A percentile compares a stretch with the other conserved stretches of the same genome.
These are phyloP conservation scores for Massariosphaeria phaeospora DNA, from an alignment of 495 filamentous ascomycete genomes.

Conservation along the genomic window DNA sequence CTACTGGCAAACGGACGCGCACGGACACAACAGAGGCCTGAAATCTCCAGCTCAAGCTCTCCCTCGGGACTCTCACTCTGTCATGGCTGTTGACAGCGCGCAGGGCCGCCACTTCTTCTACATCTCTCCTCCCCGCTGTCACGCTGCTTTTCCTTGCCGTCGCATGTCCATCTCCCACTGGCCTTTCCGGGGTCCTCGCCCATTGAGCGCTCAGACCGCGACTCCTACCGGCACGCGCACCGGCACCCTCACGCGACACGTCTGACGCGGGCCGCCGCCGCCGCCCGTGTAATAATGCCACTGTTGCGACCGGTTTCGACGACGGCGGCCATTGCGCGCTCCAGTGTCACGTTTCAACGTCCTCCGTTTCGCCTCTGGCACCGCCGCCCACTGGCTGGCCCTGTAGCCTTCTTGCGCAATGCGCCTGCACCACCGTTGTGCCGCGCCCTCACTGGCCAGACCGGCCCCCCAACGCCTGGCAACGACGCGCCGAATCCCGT, in stretches of 20 bases:
- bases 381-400: constrained; percentile 14
- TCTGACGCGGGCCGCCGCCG: constrained; percentile 5
- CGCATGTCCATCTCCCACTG: background rate
- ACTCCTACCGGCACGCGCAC: too few species aligned
- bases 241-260: constrained; percentile 12
- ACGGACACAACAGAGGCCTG: too few species aligned
- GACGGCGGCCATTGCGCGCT: background rate
- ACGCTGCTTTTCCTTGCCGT: constrained; percentile 3
- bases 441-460: constrained; percentile 19
- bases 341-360: constrained; percentile 13
- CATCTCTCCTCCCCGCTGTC: background rate
- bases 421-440: background rate
- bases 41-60: too few species aligned
- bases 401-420: background rate
- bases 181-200: background rate
- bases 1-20: too few species aligned
- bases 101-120: background rate
- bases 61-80: too few species aligned
- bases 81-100: background rate
- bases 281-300: constrained; percentile 10
- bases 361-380: background rate
- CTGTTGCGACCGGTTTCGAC: constrained; percentile 4
- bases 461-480: constrained; percentile 26
- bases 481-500: constrained; percentile 32
- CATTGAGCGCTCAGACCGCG: too few species aligned